phyloP scores from a whole-genome alignment of 495 filamentous ascomycete genomes.

The Daldinia caldariorum region DNA sequence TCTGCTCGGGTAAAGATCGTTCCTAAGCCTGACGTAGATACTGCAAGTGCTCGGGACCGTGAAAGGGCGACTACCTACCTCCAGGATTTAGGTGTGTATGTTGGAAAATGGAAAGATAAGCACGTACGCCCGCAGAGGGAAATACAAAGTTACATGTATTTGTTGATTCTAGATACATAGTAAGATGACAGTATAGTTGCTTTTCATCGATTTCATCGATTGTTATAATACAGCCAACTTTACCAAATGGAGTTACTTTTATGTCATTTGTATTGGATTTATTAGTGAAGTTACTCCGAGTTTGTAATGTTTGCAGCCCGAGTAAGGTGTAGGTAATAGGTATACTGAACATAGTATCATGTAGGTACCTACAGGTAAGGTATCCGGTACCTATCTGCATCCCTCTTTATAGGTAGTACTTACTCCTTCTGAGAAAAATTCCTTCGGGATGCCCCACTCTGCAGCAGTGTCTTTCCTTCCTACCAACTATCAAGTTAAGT shows the following conservation, averaged over 20 bases:
- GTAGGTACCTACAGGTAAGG: too few relatives aligned
- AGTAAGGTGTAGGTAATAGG: background rate
- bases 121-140: background rate
- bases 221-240: background rate
- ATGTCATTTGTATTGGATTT: conserved; percentile 16
- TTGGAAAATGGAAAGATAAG: conserved; percentile 17
- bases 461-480: conserved; percentile 2
- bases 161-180: conserved; percentile 19
- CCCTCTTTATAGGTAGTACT: too few relatives aligned
- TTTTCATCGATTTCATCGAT: background rate
- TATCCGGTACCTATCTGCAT: background rate
- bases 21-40: conserved; percentile 5
- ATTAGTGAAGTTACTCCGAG: conserved; percentile 41
- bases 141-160: conserved; percentile 8
- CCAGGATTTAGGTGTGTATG: background rate
- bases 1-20: conserved; percentile 18
- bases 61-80: too few relatives aligned
- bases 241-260: conserved; percentile 41
- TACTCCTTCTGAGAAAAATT: conserved; percentile 34
- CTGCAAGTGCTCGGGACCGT: conserved; percentile 4
- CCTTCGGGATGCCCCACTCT: conserved; percentile 30
- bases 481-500: background rate
- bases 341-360: conserved; percentile 7
- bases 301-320: background rate
- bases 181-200: conserved; percentile 18